Percentiles rank a stretch among this genome's conserved stretches.
phyloP scores from a whole-genome alignment of 2,329 filamentous ascomycete species.

The Calonectria pseudoturangicola region DNA sequence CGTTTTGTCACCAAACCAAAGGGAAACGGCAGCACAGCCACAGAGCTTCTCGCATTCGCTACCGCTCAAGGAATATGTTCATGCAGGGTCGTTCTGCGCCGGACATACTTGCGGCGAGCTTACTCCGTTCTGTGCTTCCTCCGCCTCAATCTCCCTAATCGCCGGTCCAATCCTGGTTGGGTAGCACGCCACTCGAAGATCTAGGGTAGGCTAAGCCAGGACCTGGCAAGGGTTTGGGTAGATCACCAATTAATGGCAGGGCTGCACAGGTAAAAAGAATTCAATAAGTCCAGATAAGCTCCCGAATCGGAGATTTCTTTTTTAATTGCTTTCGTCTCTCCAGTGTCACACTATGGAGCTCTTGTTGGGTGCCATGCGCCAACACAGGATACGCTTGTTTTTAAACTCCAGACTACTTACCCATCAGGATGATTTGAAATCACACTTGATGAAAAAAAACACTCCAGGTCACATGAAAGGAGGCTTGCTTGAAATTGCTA shows the following conservation, averaged over 20 bases:
- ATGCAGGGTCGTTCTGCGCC: background rate
- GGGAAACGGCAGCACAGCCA: background rate
- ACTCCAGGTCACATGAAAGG: too few relatives aligned
- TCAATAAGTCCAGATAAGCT: constrained; percentile 5
- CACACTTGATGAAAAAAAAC: background rate
- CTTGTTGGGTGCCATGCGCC: background rate
- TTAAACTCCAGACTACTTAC: background rate
- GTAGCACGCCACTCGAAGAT: background rate
- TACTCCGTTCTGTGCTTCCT: background rate
- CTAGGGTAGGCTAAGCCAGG: constrained; percentile 15
- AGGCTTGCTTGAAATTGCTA: background rate
- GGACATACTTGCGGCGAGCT: background rate
- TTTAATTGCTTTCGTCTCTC: background rate
- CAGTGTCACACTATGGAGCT: background rate
- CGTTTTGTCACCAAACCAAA: background rate
- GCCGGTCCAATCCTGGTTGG: background rate
- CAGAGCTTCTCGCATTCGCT: background rate
- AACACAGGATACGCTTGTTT: background rate
- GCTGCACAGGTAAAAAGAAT: background rate
- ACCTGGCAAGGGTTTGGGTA: background rate
- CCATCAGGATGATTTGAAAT: background rate
- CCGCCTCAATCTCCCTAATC: background rate
- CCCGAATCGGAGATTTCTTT: background rate
- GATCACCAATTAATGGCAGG: constrained; percentile 13
- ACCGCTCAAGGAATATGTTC: constrained; percentile 3